phyloP scores from a whole-genome alignment of 148 eudicot genomes.

The Vaccinium corymbosum region DNA sequence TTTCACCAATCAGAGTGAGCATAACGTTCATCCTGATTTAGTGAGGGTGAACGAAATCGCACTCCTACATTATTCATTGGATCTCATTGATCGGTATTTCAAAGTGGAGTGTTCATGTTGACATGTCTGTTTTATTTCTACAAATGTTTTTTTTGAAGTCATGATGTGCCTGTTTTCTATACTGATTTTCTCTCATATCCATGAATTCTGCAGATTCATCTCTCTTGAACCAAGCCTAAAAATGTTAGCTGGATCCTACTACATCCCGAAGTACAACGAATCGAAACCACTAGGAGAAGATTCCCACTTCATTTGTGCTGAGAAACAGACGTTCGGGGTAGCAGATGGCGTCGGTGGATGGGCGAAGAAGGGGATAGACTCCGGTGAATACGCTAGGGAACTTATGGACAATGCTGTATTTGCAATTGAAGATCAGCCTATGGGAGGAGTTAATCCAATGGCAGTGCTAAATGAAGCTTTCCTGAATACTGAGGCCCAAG shows the following conservation, averaged over 20 bases:
- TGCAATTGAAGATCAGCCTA: background rate
- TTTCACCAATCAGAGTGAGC: no score
- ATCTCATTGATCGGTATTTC: no score
- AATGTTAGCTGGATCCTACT: slow-evolving; percentile 1
- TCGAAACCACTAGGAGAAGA: slow-evolving; percentile 15
- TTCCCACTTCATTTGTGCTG: background rate
- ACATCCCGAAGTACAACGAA: background rate
- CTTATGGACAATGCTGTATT: background rate
- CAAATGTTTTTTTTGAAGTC: background rate
- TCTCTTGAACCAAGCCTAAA: background rate
- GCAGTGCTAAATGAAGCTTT: background rate
- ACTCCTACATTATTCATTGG: no score
- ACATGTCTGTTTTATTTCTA: background rate
- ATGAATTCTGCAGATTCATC: background rate
- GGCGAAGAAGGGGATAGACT: background rate
- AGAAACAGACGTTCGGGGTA: slow-evolving; percentile 6
- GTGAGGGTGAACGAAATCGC: no score
- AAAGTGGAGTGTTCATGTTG: no score
- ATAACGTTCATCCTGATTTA: no score
- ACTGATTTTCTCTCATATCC: background rate
- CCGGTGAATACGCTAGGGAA: slow-evolving; percentile 15
- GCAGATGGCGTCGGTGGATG: slow-evolving; percentile 24
- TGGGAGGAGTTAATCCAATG: background rate
- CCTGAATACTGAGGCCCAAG: slow-evolving; percentile 1
- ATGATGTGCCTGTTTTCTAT: background rate